Evolutionary conservation across 768 basidiomycete species (phyloP).

Genomic region (Tylopilus balloui): DNA sequence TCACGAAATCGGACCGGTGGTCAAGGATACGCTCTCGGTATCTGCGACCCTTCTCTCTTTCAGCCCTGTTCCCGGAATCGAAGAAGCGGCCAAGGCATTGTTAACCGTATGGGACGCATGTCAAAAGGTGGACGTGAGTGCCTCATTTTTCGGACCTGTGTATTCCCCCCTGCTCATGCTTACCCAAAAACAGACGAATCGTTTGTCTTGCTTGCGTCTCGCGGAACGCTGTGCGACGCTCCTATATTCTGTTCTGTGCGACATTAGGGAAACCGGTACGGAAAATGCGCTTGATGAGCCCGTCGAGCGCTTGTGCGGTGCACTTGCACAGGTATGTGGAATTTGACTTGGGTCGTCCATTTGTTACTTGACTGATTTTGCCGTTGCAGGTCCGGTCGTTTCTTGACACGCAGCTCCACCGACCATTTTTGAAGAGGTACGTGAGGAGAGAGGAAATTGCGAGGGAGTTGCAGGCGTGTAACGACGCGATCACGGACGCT

Average conservation of each 20-base stretch:
- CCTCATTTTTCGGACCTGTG: background rate
- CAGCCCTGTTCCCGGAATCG: slow-evolving; percentile 54
- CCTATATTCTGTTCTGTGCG: slow-evolving; percentile 57
- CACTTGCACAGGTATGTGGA: slow-evolving; percentile 43
- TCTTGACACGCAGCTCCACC: slow-evolving; percentile 53
- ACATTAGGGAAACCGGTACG: slow-evolving; percentile 56
- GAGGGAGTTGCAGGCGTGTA: slow-evolving; percentile 47
- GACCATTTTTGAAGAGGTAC: slow-evolving; percentile 77
- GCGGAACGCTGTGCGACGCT: slow-evolving; percentile 70
- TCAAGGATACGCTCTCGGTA: slow-evolving; percentile 35
- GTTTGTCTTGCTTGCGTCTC: slow-evolving; percentile 62
- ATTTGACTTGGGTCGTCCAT: too few relatives aligned
- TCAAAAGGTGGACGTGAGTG: slow-evolving; percentile 55
- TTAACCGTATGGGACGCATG: slow-evolving; percentile 63
- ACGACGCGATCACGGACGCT: slow-evolving; percentile 50
- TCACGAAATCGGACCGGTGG: slow-evolving; percentile 31
- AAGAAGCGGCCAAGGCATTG: slow-evolving; percentile 47
- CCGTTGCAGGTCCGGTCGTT: slow-evolving; percentile 45
- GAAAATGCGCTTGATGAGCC: slow-evolving; percentile 46
- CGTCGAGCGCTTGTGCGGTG: slow-evolving; percentile 30
- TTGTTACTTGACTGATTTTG: background rate
- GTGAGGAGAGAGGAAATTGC: slow-evolving; percentile 68
- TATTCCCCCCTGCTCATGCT: background rate
- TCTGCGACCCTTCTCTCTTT: slow-evolving; percentile 39
- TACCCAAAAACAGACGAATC: slow-evolving; percentile 48